Evolutionary conservation across 225 moss, liverwort and hornwort genomes (phyloP).

Genomic region (Sphagnum tenellum): DNA sequence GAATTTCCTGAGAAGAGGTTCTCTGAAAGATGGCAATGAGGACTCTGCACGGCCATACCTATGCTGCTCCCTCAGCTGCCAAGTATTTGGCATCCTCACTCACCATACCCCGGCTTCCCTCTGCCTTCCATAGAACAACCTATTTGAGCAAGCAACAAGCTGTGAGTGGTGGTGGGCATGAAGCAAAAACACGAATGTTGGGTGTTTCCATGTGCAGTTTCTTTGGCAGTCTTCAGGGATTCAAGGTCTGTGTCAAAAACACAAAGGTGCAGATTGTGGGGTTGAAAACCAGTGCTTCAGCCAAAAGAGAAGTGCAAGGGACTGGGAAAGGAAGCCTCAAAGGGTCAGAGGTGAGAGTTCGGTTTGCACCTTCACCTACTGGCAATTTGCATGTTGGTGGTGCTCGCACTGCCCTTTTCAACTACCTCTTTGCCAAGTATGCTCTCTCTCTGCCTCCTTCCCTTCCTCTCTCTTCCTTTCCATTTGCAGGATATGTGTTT

Average conservation of each 20-base stretch:
- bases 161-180: neutral
- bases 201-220: neutral
- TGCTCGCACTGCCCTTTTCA: slow-evolving; percentile 93
- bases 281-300: slow-evolving; percentile 22
- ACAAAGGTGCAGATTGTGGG: neutral
- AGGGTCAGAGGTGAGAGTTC: slow-evolving; percentile 55
- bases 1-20: too few relatives aligned
- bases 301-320: slow-evolving; percentile 39
- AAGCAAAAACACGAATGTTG: slow-evolving; percentile 11
- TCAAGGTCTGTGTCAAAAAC: neutral
- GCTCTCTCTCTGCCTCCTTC: neutral
- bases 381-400: slow-evolving; percentile 97
- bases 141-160: neutral
- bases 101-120: slow-evolving; percentile 14
- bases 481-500: slow-evolving; percentile 2
- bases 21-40: slow-evolving; percentile 53
- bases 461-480: neutral
- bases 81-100: slow-evolving; percentile 26
- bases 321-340: slow-evolving; percentile 34
- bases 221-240: slow-evolving; percentile 9
- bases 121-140: neutral
- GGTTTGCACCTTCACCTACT: slow-evolving; percentile 92
- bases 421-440: slow-evolving; percentile 85
- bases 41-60: slow-evolving; percentile 44
- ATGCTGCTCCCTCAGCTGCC: slow-evolving; percentile 31